These are phyloP conservation scores for Aspergillus asperescens DNA, from an alignment of 495 filamentous ascomycete genomes.

Conservation along the genomic window DNA sequence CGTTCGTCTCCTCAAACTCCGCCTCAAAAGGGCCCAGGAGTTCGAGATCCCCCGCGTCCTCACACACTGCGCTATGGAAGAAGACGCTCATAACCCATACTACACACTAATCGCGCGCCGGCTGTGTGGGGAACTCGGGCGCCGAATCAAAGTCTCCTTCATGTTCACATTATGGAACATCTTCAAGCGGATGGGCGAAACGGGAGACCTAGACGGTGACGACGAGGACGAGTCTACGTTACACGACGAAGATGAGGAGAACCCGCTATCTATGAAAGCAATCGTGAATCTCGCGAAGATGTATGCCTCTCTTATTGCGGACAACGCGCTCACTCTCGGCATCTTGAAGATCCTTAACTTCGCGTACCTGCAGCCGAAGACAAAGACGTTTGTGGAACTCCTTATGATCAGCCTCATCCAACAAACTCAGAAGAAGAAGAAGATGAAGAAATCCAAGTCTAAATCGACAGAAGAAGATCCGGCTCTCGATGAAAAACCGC, in stretches of 20 bases:
- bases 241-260: conserved; percentile 48
- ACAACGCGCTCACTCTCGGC: conserved; percentile 56
- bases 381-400: conserved; percentile 71
- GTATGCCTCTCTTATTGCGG: conserved; percentile 69
- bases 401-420: conserved; percentile 70
- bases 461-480: conserved; percentile 23
- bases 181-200: conserved; percentile 81
- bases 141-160: conserved; percentile 72
- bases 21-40: conserved; percentile 78
- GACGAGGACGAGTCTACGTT: conserved; percentile 44
- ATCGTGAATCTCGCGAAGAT: conserved; percentile 88
- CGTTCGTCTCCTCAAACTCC: conserved; percentile 69
- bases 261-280: conserved; percentile 50
- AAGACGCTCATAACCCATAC: conserved; percentile 85
- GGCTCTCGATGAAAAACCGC: conserved; percentile 44
- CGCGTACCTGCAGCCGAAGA: conserved; percentile 68
- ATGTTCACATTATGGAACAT: conserved; percentile 80
- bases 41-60: conserved; percentile 83
- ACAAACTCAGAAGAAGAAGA: conserved; percentile 45
- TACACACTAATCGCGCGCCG: conserved; percentile 79
- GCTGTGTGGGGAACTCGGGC: conserved; percentile 59
- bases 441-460: conserved; percentile 22
- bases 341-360: conserved; percentile 76
- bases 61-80: conserved; percentile 78
- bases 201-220: conserved; percentile 51